Base-by-base conservation (phyloP, 2,329 filamentous ascomycete genomes). In the Alternaria burnsii region DNA sequence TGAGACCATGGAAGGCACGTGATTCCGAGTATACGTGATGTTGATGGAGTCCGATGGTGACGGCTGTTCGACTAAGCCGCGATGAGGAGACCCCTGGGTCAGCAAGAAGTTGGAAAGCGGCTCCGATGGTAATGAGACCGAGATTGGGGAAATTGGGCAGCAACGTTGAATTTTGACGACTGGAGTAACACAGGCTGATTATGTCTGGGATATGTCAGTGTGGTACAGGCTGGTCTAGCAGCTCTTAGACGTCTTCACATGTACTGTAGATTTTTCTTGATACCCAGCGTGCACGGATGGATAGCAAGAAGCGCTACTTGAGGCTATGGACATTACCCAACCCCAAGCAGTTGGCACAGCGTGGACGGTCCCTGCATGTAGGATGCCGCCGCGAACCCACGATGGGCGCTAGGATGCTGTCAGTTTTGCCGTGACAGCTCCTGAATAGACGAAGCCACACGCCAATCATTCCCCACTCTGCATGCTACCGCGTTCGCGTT, bases 1-100 rank as follows among this genome's bases (percentile, higher is more conserved):
- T 34, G 75, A 77, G 61, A 72, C 76, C 34, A 80, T 79, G 77
- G 74, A 77, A 24, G 76, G 69, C 41, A 77, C 76, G 30, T 80
- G 78, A 80, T 52, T 5, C 36, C 16, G 30, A 36, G 26, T n/a
- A 16, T 22, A 28, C 34, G 50, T 28, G 7, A 38, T 42, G 32
- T 10, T n/a, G 18, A 40, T 40, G 38, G 38, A 40, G 38, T 40
- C 18, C 38, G 38, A 41, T 41, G 38, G 50, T 20, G 5, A 42
- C 34, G 16, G 16, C 20, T 26, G 18, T 11, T 18, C 18, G 32
- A 36, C 46, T 50, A 34, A 36, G 32, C 46, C 32, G 46, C 34
- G 30, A n/a, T 50, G 46, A 24, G 30, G 20, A 34, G 30, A 22
- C 14, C 30, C 20, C 10, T 43, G 40, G 28, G 40, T 53, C 36